Conservation (phyloP, 164 flowering plant species). For the Aristolochia contorta region DNA sequence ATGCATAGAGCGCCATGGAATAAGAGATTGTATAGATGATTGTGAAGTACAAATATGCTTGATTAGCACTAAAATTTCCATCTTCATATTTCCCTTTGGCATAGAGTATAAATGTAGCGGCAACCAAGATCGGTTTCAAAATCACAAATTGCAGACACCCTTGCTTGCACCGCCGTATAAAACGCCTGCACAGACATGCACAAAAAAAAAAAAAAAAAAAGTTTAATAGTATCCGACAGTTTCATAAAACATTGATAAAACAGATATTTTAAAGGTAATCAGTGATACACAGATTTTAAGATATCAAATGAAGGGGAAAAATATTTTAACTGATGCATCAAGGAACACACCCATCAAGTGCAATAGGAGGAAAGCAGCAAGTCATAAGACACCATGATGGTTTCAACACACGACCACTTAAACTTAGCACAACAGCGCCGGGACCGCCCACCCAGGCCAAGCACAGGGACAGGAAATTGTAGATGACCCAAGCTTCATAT, state of each 20-base stretch:
- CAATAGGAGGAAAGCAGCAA: constrained; percentile 81
- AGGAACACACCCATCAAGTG: constrained; percentile 81
- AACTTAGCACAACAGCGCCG: constrained; percentile 87
- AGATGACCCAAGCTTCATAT: constrained; percentile 99
- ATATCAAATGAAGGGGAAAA: background rate
- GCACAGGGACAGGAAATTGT: constrained; percentile 88
- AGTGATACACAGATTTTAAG: background rate
- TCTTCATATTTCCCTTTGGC: constrained; percentile 91
- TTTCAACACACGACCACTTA: constrained; percentile 72
- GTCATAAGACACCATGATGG: constrained; percentile 88
- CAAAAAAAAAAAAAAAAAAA: background rate
- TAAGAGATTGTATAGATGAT: constrained; percentile 89
- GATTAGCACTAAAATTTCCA: constrained; percentile 82
- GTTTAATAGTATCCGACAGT: background rate
- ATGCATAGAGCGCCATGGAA: constrained; percentile 77
- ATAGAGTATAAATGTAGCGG: constrained; percentile 70
- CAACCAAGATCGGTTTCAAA: constrained; percentile 81
- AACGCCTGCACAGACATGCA: constrained; percentile 50
- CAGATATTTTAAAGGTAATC: background rate
- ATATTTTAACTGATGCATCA: background rate
- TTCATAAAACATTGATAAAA: background rate
- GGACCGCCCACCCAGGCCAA: constrained; percentile 99
- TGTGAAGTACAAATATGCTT: constrained; percentile 82
- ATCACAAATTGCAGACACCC: constrained; percentile 97
- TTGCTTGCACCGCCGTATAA: constrained; percentile 95